Conservation (phyloP, 1,139 yeast genomes). For the Meyerozyma athensensis region DNA sequence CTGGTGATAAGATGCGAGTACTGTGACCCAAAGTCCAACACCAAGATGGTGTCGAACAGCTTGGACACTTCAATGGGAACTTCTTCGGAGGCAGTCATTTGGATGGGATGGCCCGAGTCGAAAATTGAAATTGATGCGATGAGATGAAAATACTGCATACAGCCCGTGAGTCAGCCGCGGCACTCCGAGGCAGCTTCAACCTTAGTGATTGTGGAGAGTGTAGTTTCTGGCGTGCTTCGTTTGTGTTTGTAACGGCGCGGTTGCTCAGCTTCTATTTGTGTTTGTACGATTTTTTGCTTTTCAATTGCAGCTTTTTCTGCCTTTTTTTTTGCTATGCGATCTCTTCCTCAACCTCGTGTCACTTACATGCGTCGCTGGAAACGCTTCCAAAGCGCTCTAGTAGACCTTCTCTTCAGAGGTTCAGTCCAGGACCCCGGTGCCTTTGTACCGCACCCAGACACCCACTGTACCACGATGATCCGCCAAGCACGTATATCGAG, state of each 20-base stretch:
- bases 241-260: too few species aligned
- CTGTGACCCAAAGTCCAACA: conserved; percentile 97
- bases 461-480: neutral
- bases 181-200: neutral
- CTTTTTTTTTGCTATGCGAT: conserved; percentile 4
- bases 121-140: neutral
- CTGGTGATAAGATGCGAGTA: conserved; percentile 96
- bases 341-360: conserved; percentile 4
- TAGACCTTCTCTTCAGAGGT: neutral
- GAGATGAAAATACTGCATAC: neutral
- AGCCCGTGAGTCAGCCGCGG: neutral
- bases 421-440: neutral
- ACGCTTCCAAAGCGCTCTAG: conserved; percentile 1
- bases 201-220: too few species aligned
- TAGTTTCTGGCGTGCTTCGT: too few species aligned
- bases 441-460: neutral
- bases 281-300: neutral
- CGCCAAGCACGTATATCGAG: neutral
- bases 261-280: too few species aligned
- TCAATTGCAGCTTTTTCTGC: neutral
- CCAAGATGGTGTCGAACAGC: conserved; percentile 93
- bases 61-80: conserved; percentile 63
- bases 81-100: conserved; percentile 18
- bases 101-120: conserved; percentile 5
- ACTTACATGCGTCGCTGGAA: neutral